These are phyloP conservation scores for Verticillium klebahnii DNA, from an alignment of 2,329 filamentous ascomycete genomes.

Conservation along the genomic window DNA sequence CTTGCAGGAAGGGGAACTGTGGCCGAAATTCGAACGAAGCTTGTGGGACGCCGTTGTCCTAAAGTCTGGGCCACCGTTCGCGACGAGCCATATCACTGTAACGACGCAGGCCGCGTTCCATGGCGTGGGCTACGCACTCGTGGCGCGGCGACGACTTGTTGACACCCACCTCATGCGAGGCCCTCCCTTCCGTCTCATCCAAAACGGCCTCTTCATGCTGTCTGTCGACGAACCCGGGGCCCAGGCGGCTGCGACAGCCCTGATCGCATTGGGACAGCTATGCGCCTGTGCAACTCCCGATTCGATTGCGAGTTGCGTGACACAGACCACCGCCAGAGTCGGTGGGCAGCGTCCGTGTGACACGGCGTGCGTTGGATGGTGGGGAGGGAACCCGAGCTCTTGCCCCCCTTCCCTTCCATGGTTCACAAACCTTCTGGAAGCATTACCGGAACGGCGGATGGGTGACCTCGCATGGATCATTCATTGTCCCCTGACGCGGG, in stretches of 20 bases:
- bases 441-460: conserved; percentile 9
- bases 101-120: not conserved
- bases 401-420: not conserved
- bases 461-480: conserved; percentile 5
- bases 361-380: conserved; percentile 6
- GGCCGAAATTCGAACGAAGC: not conserved
- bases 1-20: not conserved
- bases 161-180: not conserved
- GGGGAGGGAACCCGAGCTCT: conserved; percentile 1
- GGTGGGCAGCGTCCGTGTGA: conserved; percentile 8
- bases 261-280: not conserved
- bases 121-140: not conserved
- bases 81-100: not conserved
- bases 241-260: not conserved
- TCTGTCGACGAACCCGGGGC: not conserved
- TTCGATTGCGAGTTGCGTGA: conserved; percentile 1
- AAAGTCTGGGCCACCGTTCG: not conserved
- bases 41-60: not conserved
- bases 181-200: not conserved
- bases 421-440: conserved; percentile 10
- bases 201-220: not conserved
- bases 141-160: not conserved
- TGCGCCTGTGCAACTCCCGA: not conserved
- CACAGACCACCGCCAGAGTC: not conserved
- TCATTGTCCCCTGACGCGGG: not conserved